A percentile compares a stretch with the other conserved stretches of the same genome.
These are phyloP conservation scores for Goniomonas avonlea DNA, from an alignment of 78 protist species.

Conservation along the genomic window DNA sequence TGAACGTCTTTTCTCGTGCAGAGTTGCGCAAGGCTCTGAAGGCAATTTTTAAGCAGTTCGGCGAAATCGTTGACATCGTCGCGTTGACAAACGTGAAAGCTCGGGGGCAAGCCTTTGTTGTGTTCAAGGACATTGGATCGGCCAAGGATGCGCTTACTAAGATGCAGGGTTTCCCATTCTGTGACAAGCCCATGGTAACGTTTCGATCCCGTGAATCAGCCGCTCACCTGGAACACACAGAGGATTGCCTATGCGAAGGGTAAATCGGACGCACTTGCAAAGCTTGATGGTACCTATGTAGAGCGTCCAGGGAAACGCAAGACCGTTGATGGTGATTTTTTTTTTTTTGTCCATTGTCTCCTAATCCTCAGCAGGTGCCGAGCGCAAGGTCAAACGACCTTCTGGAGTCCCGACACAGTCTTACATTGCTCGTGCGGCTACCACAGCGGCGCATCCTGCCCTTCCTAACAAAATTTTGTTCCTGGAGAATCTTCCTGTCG, in stretches of 20 bases:
- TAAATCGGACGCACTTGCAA: constrained; percentile 1
- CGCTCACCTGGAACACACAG: too few relatives aligned
- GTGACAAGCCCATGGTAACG: background rate
- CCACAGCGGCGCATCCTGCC: background rate
- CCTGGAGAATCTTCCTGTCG: constrained; percentile 13
- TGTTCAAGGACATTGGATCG: background rate
- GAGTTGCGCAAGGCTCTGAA: background rate
- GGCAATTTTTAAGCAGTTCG: background rate
- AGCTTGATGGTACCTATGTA: background rate
- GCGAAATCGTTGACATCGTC: constrained; percentile 9
- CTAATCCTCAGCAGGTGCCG: too few relatives aligned
- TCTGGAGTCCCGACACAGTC: too few relatives aligned
- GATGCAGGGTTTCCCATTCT: background rate
- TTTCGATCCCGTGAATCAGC: background rate
- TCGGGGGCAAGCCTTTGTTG: constrained; percentile 4
- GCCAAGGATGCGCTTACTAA: background rate
- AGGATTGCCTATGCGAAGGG: background rate
- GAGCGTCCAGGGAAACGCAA: background rate
- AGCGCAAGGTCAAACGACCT: too few relatives aligned
- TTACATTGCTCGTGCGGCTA: too few relatives aligned
- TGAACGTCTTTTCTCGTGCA: too few relatives aligned
- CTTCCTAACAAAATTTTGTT: background rate
- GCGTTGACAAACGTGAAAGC: background rate
- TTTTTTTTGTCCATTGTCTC: too few relatives aligned
- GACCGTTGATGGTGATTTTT: too few relatives aligned